Conservation (phyloP, 305 asterid species). For the Fraxinus ornus region DNA sequence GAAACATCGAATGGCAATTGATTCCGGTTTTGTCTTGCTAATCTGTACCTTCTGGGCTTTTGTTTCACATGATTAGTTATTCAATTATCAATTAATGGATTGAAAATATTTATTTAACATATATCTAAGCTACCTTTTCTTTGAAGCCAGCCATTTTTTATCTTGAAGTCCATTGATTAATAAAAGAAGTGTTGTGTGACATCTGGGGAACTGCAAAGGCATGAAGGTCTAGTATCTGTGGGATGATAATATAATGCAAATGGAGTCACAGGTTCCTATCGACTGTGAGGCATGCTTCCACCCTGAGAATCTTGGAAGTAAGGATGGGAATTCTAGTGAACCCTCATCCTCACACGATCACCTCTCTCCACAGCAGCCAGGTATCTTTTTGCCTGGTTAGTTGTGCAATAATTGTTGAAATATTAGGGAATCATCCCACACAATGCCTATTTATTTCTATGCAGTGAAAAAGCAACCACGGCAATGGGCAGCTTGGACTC, state of each 20-base stretch:
- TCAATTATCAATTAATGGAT: not conserved
- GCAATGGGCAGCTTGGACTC: constrained; percentile 99
- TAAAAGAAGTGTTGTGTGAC: constrained; percentile 21
- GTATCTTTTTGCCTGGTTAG: constrained; percentile 36
- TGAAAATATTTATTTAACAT: constrained; percentile 9
- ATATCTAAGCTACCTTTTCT: constrained; percentile 5
- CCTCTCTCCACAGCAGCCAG: constrained; percentile 47
- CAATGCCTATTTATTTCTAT: constrained; percentile 10
- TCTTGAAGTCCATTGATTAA: not conserved
- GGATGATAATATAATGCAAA: constrained; percentile 38
- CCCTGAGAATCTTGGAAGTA: constrained; percentile 44
- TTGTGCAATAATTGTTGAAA: constrained; percentile 15
- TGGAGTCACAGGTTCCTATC: constrained; percentile 62
- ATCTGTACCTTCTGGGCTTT: not conserved
- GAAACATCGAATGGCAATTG: constrained; percentile 20
- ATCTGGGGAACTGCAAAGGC: constrained; percentile 25
- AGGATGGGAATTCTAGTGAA: constrained; percentile 48
- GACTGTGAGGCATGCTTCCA: constrained; percentile 42
- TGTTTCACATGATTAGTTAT: not conserved
- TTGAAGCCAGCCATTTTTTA: constrained; percentile 23
- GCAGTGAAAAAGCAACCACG: constrained; percentile 81
- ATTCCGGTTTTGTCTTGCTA: constrained; percentile 1
- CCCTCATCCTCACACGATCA: constrained; percentile 49
- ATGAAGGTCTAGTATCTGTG: constrained; percentile 30
- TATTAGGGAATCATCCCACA: not conserved